Conservation (phyloP, 257 asterid species). For the Lantana camara region DNA sequence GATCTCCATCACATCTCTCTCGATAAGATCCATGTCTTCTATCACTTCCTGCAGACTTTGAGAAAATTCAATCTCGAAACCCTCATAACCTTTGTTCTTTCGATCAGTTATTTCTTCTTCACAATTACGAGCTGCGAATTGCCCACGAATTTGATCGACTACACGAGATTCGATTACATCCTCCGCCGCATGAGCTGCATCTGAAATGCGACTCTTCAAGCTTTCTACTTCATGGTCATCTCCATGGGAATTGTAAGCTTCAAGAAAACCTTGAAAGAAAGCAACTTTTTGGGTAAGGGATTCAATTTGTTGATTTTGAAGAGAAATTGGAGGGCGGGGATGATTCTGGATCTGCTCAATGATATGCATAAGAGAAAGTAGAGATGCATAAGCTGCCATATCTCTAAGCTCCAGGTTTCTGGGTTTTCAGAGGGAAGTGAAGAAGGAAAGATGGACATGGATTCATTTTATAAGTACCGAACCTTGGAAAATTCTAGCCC, state of each 20-base stretch:
- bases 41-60: too few relatives aligned
- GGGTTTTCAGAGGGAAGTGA: too few relatives aligned
- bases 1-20: too few relatives aligned
- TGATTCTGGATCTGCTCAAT: constrained; percentile 13
- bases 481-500: too few relatives aligned
- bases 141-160: constrained; percentile 3
- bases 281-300: background rate
- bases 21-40: too few relatives aligned
- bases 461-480: too few relatives aligned
- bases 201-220: constrained; percentile 19
- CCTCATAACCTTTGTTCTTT: too few relatives aligned
- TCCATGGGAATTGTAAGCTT: background rate
- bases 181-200: constrained; percentile 16
- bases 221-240: background rate
- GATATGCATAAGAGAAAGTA: constrained; percentile 10
- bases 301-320: background rate
- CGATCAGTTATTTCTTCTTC: too few relatives aligned
- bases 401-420: background rate
- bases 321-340: constrained; percentile 11
- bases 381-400: constrained; percentile 10
- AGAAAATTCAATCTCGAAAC: too few relatives aligned
- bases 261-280: constrained; percentile 26
- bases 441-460: too few relatives aligned
- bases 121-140: background rate
- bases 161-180: constrained; percentile 6